Conservation (phyloP, 1,139 yeast genomes). For the Suhomyces coccinellae region DNA sequence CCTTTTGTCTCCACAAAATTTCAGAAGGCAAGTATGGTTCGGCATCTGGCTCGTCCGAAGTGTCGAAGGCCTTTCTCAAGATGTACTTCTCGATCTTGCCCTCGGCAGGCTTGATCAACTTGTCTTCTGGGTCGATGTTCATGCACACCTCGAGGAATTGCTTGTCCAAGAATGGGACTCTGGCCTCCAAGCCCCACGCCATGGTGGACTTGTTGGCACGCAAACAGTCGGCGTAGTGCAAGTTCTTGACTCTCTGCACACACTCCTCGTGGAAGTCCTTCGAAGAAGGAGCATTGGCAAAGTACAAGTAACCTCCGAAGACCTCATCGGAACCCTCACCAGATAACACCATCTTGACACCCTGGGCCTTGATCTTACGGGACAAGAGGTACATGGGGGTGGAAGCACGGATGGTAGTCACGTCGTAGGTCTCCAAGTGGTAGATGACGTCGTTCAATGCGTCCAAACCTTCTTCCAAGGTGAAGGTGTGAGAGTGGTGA, state of each 20-base stretch:
- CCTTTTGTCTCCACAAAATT: slow-evolving; percentile 99
- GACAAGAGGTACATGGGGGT: slow-evolving; percentile 97
- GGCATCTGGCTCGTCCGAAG: slow-evolving; percentile 64
- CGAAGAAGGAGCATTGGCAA: slow-evolving; percentile 93
- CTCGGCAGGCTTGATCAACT: slow-evolving; percentile 67
- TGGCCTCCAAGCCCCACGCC: slow-evolving; percentile 99
- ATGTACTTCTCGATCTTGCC: slow-evolving; percentile 91
- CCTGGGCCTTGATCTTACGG: slow-evolving; percentile 97
- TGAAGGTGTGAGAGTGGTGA: slow-evolving; percentile 97
- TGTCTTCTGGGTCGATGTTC: slow-evolving; percentile 93
- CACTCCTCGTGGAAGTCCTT: slow-evolving; percentile 93
- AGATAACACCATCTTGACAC: slow-evolving; percentile 97
- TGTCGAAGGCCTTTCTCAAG: slow-evolving; percentile 95
- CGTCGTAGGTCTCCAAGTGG: slow-evolving; percentile 97
- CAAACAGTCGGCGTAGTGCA: slow-evolving; percentile 94
- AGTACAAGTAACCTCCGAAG: slow-evolving; percentile 97
- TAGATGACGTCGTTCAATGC: slow-evolving; percentile 91
- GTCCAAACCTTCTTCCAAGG: slow-evolving; percentile 94
- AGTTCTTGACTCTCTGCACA: slow-evolving; percentile 93
- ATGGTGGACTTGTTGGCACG: slow-evolving; percentile 99
- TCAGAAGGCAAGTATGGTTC: slow-evolving; percentile 92
- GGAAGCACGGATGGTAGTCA: slow-evolving; percentile 97
- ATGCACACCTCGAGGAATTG: slow-evolving; percentile 87
- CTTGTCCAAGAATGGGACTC: slow-evolving; percentile 98
- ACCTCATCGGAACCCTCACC: slow-evolving; percentile 99